Evolutionary conservation across 345 rosid genomes (phyloP).

Genomic region (Dipteronia dyeriana): DNA sequence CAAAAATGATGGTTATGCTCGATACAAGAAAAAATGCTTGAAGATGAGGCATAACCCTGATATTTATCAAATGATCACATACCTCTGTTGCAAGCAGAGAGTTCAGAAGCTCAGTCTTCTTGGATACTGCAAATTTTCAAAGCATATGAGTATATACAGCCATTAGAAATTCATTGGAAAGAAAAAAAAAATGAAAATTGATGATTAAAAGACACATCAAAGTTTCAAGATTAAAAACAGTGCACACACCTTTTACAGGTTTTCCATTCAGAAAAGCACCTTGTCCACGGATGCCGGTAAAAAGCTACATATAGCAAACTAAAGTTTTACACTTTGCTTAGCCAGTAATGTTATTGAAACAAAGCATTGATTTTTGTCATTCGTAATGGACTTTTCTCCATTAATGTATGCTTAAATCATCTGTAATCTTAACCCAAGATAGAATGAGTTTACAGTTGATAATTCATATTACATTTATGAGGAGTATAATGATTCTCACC

Average conservation of each 20-base stretch:
- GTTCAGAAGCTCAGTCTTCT: conserved; percentile 70
- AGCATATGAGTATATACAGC: conserved; percentile 15
- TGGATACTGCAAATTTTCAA: conserved; percentile 57
- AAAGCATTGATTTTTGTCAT: conserved; percentile 9
- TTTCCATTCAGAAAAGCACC: conserved; percentile 86
- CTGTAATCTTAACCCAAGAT: background rate
- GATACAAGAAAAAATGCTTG: background rate
- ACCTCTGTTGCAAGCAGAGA: conserved; percentile 94
- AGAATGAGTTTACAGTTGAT: background rate
- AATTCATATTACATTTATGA: too few relatives aligned
- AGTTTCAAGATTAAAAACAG: background rate
- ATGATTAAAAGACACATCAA: background rate
- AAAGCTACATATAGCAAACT: conserved; percentile 54
- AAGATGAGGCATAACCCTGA: background rate
- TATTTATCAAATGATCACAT: conserved; percentile 16
- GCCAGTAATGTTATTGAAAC: background rate
- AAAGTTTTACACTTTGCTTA: conserved; percentile 13
- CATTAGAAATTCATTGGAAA: background rate
- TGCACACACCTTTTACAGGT: conserved; percentile 66
- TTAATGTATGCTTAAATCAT: background rate
- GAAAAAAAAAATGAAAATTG: background rate
- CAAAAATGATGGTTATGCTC: background rate
- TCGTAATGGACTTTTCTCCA: background rate
- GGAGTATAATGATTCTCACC: conserved; percentile 44
- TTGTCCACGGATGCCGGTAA: conserved; percentile 67